Evolutionary conservation across 2,329 filamentous ascomycete genomes (phyloP), one percentile per base, ranked within the genome.

Genomic region (Talaromyces sp.): DNA sequence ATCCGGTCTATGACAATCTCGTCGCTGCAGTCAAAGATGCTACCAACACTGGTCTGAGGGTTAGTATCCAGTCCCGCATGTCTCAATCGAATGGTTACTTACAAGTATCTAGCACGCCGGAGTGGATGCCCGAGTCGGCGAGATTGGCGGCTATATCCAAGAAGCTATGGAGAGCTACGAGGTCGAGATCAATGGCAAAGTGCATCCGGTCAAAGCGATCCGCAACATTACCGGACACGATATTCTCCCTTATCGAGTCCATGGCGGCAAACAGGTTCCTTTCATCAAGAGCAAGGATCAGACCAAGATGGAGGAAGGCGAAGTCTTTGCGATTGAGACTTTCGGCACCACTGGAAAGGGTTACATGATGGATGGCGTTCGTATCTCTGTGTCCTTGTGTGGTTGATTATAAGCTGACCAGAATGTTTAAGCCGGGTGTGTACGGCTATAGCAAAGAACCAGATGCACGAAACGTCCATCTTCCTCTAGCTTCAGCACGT

Each of bases 1-100:
- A 93, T 72, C 86, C 85, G 27, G 85, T 84, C 69, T 93, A 92
- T 76, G 89, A 93, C 76, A 89, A 89, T 72, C 82, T 94, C 31
- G 84, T 94, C 40, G 83, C 85, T 53, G 88, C 91, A 3, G 91
- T 93, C 66, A 88, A 87, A 77, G 90, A 87, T 65, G 90, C 91
- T 15, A 93, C 91, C 65, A 91, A 93, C 78, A 81, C 81, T 58
- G 83, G 80, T 8, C 70, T 85, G 66, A 79, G 74, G 75, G 80
- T 81, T 71, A 65, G 62, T 15, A 2, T 1, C 17, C 29, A 11
- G 7, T 17, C 8, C 13, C 3, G 51, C 27, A 36, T 47, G 3
- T 15, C 19, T 15, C 25, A 31, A 22, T 36, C 38, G 13, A n/a
- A 49, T 65, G 68, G 47, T 72, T 65, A 54, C 27, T 61, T 8